These are phyloP conservation scores for Metschnikowia gelsemii DNA, from an alignment of 805 yeast species.

Conservation along the genomic window DNA sequence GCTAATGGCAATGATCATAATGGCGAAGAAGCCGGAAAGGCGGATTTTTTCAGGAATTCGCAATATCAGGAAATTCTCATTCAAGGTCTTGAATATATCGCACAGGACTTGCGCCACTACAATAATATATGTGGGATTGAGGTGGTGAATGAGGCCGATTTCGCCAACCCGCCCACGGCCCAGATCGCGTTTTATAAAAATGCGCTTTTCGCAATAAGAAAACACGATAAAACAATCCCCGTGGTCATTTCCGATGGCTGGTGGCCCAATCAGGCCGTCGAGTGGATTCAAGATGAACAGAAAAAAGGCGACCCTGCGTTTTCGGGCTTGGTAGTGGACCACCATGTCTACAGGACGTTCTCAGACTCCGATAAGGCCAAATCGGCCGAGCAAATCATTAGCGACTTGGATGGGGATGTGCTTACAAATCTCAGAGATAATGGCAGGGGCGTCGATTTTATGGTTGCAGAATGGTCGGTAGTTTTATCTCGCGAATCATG, in stretches of 20 bases:
- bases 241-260: conserved; percentile 89
- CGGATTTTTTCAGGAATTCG: conserved; percentile 61
- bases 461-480: conserved; percentile 90
- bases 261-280: conserved; percentile 79
- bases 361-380: conserved; percentile 68
- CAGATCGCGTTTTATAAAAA: conserved; percentile 62
- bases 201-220: conserved; percentile 62
- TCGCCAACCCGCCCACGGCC: conserved; percentile 49
- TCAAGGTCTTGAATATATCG: conserved; percentile 56
- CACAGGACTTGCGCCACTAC: conserved; percentile 50
- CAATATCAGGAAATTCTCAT: conserved; percentile 46
- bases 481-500: conserved; percentile 77
- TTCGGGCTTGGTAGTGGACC: conserved; percentile 73
- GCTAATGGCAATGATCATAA: conserved; percentile 86
- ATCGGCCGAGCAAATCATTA: conserved; percentile 60
- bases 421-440: conserved; percentile 47
- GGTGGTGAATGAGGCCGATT: conserved; percentile 80
- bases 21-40: conserved; percentile 58
- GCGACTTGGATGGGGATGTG: conserved; percentile 51
- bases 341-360: conserved; percentile 84
- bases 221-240: conserved; percentile 57
- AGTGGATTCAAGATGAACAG: conserved; percentile 54
- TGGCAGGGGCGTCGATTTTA: conserved; percentile 56
- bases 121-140: conserved; percentile 83
- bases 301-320: conserved; percentile 21